Evolutionary conservation across 129 eudicot species (phyloP).

Genomic region (Pseudognaphalium luteoalbum): DNA sequence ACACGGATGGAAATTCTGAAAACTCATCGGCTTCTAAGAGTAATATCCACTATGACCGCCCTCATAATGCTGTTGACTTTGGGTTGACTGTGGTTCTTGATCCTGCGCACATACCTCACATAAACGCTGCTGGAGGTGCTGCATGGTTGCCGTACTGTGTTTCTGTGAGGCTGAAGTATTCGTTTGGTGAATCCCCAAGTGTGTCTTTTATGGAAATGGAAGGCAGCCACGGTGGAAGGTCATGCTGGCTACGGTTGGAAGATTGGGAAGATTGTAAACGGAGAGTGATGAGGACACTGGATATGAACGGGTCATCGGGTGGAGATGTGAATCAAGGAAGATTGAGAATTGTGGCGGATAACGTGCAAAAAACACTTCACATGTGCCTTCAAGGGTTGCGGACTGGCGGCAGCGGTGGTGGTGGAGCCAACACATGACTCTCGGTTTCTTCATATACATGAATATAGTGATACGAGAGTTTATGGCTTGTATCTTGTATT

Average conservation of each 20-base stretch:
- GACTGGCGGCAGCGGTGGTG: constrained; percentile 43
- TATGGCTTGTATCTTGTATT: constrained; percentile 24
- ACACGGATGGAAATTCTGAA: constrained; percentile 49
- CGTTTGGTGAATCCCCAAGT: constrained; percentile 71
- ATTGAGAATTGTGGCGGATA: constrained; percentile 81
- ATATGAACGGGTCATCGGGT: constrained; percentile 50
- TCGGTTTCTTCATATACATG: constrained; percentile 19
- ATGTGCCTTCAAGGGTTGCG: constrained; percentile 69
- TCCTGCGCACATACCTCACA: constrained; percentile 79
- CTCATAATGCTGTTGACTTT: constrained; percentile 87
- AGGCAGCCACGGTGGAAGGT: constrained; percentile 97
- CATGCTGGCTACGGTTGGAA: constrained; percentile 80
- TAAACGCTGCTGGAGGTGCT: constrained; percentile 97
- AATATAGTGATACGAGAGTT: constrained; percentile 20
- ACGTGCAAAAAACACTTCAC: constrained; percentile 74
- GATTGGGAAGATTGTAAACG: constrained; percentile 94
- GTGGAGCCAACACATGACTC: constrained; percentile 19
- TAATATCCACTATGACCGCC: constrained; percentile 82
- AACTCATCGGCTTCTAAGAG: constrained; percentile 68
- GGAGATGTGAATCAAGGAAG: constrained; percentile 81
- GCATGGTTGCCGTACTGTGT: constrained; percentile 99
- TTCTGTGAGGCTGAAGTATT: constrained; percentile 80
- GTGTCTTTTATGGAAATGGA: constrained; percentile 89
- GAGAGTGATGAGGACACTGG: constrained; percentile 71
- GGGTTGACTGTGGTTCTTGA: constrained; percentile 94